Conservation (phyloP, 176 grass and related monocot genomes). For the Alopecurus myosuroides region DNA sequence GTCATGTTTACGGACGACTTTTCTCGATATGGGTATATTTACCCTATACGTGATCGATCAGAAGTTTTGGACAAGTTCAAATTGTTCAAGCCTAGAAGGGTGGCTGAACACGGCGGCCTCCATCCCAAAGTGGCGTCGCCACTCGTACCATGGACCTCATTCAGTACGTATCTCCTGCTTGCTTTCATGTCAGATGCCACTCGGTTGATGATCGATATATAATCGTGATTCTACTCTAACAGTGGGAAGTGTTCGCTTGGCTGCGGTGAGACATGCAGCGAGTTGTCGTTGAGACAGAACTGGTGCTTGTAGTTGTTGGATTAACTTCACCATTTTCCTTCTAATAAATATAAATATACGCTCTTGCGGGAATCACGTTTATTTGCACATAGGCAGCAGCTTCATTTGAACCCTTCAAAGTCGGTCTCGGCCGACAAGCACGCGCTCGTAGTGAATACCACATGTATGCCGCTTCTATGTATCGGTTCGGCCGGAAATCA, state of each 20-base stretch:
- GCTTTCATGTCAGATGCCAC: conserved; percentile 2
- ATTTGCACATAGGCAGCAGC: background rate
- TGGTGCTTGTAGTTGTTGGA: no score
- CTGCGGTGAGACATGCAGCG: no score
- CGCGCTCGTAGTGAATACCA: background rate
- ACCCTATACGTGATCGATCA: no score
- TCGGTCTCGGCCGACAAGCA: background rate
- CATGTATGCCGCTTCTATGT: background rate
- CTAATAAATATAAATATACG: no score
- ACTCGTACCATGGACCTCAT: background rate
- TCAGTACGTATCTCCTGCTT: background rate
- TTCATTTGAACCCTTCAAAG: background rate
- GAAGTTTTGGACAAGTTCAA: no score
- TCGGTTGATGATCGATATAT: background rate
- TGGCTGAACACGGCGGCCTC: background rate
- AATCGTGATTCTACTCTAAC: background rate
- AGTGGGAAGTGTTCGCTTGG: no score
- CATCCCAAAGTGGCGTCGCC: background rate
- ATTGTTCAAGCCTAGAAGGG: no score
- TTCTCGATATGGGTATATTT: no score
- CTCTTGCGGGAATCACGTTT: background rate
- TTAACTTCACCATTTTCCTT: no score
- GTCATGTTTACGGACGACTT: no score
- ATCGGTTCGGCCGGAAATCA: no score
- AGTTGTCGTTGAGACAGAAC: no score